Evolutionary conservation across 2,329 filamentous ascomycete genomes (phyloP).

Genomic region (Samsoniella hepiali): DNA sequence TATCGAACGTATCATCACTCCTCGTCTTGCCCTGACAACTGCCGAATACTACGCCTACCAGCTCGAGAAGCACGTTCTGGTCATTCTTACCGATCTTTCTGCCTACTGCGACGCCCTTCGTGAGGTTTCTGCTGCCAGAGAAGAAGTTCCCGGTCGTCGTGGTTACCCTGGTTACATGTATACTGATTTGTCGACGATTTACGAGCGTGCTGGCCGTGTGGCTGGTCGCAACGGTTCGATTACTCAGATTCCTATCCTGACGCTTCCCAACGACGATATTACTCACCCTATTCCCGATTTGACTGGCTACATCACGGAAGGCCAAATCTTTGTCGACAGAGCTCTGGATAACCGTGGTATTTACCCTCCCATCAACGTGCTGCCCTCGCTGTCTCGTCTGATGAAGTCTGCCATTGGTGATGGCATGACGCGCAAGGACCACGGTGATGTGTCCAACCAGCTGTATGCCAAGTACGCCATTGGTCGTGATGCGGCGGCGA

Average conservation of each 20-base stretch:
- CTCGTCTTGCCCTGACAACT: conserved; percentile 94
- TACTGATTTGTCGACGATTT: conserved; percentile 99
- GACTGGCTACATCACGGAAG: conserved; percentile 98
- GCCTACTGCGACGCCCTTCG: conserved; percentile 98
- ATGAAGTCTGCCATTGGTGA: conserved; percentile 99
- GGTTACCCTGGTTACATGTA: conserved; percentile 99
- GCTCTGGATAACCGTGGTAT: conserved; percentile 93
- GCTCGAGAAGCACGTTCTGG: conserved; percentile 98
- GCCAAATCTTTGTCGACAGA: conserved; percentile 96
- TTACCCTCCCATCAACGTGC: conserved; percentile 97
- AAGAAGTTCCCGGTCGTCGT: conserved; percentile 98
- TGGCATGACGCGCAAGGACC: conserved; percentile 92
- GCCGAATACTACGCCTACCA: conserved; percentile 99
- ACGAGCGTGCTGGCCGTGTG: conserved; percentile 98
- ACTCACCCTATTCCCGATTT: conserved; percentile 98
- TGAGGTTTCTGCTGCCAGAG: conserved; percentile 95
- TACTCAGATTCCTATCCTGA: conserved; percentile 97
- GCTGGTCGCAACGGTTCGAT: conserved; percentile 96
- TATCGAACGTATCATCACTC: conserved; percentile 99
- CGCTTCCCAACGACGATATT: conserved; percentile 99
- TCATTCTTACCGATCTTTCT: conserved; percentile 96
- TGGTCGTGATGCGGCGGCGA: conserved; percentile 93
- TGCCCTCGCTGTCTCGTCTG: conserved; percentile 95
- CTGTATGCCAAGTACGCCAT: conserved; percentile 99
- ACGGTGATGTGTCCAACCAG: conserved; percentile 98